These are phyloP conservation scores for Solanum bulbocastanum DNA, from an alignment of 257 asterid genomes.

Conservation along the genomic window DNA sequence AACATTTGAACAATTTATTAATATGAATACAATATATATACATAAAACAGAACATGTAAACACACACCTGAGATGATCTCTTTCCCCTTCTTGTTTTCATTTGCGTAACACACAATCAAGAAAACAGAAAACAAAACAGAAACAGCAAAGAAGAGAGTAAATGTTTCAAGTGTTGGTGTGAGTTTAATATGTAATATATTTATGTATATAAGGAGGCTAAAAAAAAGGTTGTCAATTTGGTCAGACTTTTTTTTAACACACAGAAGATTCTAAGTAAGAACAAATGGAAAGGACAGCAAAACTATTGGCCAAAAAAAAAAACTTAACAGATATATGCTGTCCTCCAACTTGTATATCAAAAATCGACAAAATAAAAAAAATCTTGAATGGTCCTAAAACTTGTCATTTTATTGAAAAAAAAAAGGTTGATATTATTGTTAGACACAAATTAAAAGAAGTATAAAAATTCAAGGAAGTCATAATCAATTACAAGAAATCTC, in stretches of 20 bases:
- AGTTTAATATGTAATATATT: constrained; percentile 1
- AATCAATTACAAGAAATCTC: constrained; percentile 15
- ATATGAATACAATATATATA: neutral
- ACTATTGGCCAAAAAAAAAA: constrained; percentile 41
- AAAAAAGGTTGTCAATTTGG: constrained; percentile 8
- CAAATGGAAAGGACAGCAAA: constrained; percentile 46
- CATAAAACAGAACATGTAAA: neutral
- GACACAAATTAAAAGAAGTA: neutral
- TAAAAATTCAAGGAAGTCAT: neutral
- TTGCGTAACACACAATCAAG: neutral
- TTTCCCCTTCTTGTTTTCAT: constrained; percentile 48
- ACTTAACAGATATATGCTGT: constrained; percentile 35
- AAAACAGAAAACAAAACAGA: neutral
- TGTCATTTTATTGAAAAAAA: constrained; percentile 31
- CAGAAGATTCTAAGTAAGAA: constrained; percentile 39
- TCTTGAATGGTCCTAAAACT: constrained; percentile 32
- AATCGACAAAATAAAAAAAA: neutral
- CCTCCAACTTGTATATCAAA: constrained; percentile 42
- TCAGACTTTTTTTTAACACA: constrained; percentile 21
- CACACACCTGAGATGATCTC: constrained; percentile 53
- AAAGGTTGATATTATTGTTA: constrained; percentile 21
- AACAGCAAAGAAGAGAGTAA: neutral
- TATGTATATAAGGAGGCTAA: neutral
- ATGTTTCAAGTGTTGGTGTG: constrained; percentile 8
- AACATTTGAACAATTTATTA: neutral